phyloP scores from a whole-genome alignment of 2,329 filamentous ascomycete genomes.

The Zopfia rhizophila region DNA sequence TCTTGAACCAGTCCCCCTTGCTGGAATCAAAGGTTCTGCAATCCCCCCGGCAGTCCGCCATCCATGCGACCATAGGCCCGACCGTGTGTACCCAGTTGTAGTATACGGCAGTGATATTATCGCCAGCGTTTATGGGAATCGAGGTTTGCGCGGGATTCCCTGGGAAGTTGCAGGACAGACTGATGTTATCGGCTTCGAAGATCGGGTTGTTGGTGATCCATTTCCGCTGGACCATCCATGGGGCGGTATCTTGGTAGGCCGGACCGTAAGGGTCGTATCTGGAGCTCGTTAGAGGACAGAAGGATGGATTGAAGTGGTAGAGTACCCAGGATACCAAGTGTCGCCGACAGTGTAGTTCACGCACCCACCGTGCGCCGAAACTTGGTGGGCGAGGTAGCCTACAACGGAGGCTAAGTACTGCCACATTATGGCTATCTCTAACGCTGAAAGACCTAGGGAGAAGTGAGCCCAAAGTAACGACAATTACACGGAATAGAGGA shows the following conservation, averaged over 20 bases:
- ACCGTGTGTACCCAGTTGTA: conserved; percentile 43
- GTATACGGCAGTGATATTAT: conserved; percentile 41
- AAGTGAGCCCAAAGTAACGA: too few relatives aligned
- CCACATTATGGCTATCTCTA: conserved; percentile 24
- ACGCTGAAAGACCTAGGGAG: too few relatives aligned
- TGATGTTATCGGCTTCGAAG: conserved; percentile 32
- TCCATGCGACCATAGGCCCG: conserved; percentile 43
- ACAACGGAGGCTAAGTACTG: conserved; percentile 10
- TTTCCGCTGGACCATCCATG: conserved; percentile 40
- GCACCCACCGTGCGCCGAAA: conserved; percentile 38
- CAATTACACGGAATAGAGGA: too few relatives aligned
- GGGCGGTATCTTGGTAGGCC: conserved; percentile 30
- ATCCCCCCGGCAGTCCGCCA: conserved; percentile 38
- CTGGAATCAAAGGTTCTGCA: conserved; percentile 29
- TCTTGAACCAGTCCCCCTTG: conserved; percentile 41
- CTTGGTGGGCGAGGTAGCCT: conserved; percentile 19
- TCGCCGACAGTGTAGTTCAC: conserved; percentile 44
- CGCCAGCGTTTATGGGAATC: conserved; percentile 38
- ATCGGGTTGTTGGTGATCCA: conserved; percentile 43
- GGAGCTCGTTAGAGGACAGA: background rate
- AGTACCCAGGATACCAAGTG: conserved; percentile 42
- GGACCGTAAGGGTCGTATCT: conserved; percentile 41
- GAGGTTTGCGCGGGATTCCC: conserved; percentile 34
- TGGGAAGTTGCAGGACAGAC: conserved; percentile 42
- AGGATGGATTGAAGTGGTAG: background rate